Evolutionary conservation across 768 basidiomycete species (phyloP).

Genomic region (Mycena rosella): DNA sequence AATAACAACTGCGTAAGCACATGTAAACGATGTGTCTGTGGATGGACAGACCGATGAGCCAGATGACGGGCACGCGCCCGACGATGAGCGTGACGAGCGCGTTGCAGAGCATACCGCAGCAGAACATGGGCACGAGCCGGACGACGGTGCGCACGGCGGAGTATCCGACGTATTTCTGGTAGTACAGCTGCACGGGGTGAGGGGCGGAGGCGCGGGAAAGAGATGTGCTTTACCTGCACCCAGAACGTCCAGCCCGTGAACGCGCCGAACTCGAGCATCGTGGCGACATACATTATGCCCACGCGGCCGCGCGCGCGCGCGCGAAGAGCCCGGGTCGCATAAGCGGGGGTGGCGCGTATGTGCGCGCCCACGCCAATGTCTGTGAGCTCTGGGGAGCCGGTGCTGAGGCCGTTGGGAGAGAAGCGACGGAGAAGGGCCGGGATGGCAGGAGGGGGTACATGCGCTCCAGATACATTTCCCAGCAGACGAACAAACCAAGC

Average conservation of each 20-base stretch:
- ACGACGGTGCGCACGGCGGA: conserved; percentile 72
- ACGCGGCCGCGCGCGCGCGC: conserved; percentile 39
- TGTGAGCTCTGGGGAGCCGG: neutral
- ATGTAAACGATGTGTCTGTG: neutral
- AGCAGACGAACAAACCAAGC: conserved; percentile 65
- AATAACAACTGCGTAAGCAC: neutral
- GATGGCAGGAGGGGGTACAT: neutral
- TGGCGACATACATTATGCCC: neutral
- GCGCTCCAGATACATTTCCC: conserved; percentile 71
- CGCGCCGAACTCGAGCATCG: neutral
- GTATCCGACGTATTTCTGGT: conserved; percentile 71
- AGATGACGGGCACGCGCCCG: conserved; percentile 65
- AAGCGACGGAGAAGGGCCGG: neutral
- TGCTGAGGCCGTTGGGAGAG: neutral
- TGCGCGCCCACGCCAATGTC: neutral
- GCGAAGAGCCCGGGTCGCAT: conserved; percentile 59
- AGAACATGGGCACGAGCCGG: conserved; percentile 77
- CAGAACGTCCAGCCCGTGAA: neutral
- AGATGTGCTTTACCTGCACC: conserved; percentile 1
- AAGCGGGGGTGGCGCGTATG: conserved; percentile 64
- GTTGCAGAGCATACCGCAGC: conserved; percentile 76
- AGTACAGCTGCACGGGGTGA: conserved; percentile 65
- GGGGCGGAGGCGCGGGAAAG: conserved; percentile 53
- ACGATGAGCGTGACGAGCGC: conserved; percentile 72
- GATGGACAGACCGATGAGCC: conserved; percentile 64